Evolutionary conservation across 2,329 filamentous ascomycete species (phyloP), one percentile per base, ranked within the genome.

Genomic region (Fusarium subtropicale): DNA sequence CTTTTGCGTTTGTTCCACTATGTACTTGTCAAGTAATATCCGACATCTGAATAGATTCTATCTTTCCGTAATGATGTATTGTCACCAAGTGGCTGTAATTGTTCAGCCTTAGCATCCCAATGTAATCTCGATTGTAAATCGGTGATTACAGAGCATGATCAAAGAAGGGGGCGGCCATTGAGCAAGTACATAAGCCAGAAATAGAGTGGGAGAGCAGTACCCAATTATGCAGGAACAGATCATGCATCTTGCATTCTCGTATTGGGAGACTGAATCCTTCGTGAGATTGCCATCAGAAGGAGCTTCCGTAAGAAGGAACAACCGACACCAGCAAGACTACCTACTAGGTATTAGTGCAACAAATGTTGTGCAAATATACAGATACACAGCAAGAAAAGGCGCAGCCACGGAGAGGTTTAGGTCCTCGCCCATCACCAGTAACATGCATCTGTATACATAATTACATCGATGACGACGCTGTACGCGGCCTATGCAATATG

Each of bases 401-500:
- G 28, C 34, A 39, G 48, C 34, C 48, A 41, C 24, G n/a, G 22
- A 36, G 31, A 12, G 31, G 31, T 20, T 36, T 31, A 50, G 18
- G 22, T n/a, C 38, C 22, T 36, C n/a, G 20, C 20, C 28, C n/a
- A 46, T 39, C 45, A 34, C 15, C 22, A 20, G 39, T 33, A 69
- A 38, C 42, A 60, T 22, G 57, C 30, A 54, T 54, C 41, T 62
- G 41, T 38, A 60, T 31, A 55, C 30, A 56, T 52, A 51, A 65
- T 58, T 60, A 55, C 47, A 57, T 68, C 59, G 45, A 70, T 70
- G 68, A 70, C 68, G 68, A 70, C 56, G 64, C 44, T 64, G 30
- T 46, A 71, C 67, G 63, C 47, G 67, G 67, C 67, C 66, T 55
- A 11, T 51, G 51, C 50, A 53, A 64, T 70, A 53, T 38, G 30